Conservation (phyloP, 306 rosid genomes). For the Castanea sativa region DNA sequence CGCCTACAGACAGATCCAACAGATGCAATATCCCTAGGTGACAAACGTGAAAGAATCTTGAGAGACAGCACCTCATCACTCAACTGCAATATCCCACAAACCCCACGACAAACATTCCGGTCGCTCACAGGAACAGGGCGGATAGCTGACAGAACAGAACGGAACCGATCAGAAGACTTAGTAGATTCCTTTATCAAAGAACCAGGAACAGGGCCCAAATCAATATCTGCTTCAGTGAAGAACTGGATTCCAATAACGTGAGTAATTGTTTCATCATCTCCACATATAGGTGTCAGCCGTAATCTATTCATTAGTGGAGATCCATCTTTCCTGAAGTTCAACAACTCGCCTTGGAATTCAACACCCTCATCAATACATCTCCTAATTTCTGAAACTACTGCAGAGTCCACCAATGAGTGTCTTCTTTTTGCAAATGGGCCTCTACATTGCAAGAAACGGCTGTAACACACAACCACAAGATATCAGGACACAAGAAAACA, state of each 20-base stretch:
- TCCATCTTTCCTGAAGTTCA: constrained; percentile 98
- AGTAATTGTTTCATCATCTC: constrained; percentile 86
- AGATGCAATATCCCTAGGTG: constrained; percentile 96
- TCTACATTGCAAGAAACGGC: constrained; percentile 98
- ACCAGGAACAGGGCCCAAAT: constrained; percentile 83
- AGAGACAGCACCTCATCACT: constrained; percentile 94
- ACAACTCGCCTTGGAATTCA: constrained; percentile 94
- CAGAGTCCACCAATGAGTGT: constrained; percentile 88
- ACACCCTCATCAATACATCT: constrained; percentile 85
- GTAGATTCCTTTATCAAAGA: constrained; percentile 54
- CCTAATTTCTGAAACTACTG: constrained; percentile 82
- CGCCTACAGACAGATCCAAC: constrained; percentile 82
- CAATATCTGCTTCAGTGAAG: constrained; percentile 85
- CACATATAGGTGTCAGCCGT: constrained; percentile 86
- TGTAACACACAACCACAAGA: constrained; percentile 46
- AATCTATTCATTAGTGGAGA: constrained; percentile 95
- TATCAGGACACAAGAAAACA: constrained; percentile 27
- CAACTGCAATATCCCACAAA: constrained; percentile 87
- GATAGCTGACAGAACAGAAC: constrained; percentile 62
- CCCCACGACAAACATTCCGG: constrained; percentile 80
- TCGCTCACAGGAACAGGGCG: constrained; percentile 59
- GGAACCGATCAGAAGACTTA: constrained; percentile 60
- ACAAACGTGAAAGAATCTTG: constrained; percentile 82
- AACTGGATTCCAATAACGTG: constrained; percentile 94
- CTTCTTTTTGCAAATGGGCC: constrained; percentile 98